Evolutionary conservation across 805 yeast species (phyloP), one percentile per base, ranked within the genome.

Genomic region (Candida pini): DNA sequence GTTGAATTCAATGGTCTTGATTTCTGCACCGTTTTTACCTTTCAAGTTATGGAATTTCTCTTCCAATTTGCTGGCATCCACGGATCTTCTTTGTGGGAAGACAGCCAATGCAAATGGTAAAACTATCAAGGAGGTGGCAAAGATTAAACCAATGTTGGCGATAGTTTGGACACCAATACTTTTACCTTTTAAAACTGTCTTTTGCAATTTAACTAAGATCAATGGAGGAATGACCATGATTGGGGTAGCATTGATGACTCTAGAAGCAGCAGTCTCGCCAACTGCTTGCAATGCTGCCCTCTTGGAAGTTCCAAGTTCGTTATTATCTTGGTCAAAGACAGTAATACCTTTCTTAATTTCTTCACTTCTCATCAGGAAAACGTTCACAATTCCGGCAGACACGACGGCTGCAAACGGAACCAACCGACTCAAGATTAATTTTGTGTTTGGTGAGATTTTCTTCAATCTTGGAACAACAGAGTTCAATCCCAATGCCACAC

Each of bases 351-450:
- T 82, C 48, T 77, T 78, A 54, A 92, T 79, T 62, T 92, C 99
- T 60, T 89, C 94, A 38, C 90, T 77, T 64, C 99, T 78, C 98
- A 92, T 92, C 40, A 94, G 71, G 52, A 86, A 87, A n/a, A 92
- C 96, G 48, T 92, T 92, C 26, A 88, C 95, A 22, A 92, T 69
- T 55, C 98, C 97, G 1, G 99, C 99, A 34, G 92, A 79, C 1
- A 89, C 97, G 23, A 92, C 99, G 2, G 99, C 99, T 0, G 97
- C 97, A 65, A 92, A 92, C 6, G 99, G 99, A 9, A 92, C 95
- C 38, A 92, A 69, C 47, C 99, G 79, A 27, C 89, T 81, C 36
- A 92, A 62, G 20, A 89, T 69, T 47, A 81, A 62, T 53, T 69
- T 78, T 2, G 97, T 76, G 39, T 66, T 66, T 2, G 95, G 78